A percentile compares a stretch with the other conserved stretches of the same genome.
phyloP scores from a whole-genome alignment of 441 rosid species.

The Populus hybrid region DNA sequence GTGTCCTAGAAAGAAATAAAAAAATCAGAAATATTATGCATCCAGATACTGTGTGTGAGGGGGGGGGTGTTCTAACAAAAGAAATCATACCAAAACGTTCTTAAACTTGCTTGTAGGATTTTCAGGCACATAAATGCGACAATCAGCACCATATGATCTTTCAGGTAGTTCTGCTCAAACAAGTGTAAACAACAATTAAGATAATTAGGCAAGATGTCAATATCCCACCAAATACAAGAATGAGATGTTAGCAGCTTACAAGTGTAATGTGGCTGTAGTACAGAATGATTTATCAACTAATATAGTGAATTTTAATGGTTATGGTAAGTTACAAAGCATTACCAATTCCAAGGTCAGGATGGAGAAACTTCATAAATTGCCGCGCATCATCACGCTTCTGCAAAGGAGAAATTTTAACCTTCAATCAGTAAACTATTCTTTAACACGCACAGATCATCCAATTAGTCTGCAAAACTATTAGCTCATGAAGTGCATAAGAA shows the following conservation, averaged over 20 bases:
- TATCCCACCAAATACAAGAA: background rate
- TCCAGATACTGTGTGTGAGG: background rate
- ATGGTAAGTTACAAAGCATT: slow-evolving; percentile 26
- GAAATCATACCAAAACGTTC: slow-evolving; percentile 98
- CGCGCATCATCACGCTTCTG: slow-evolving; percentile 98
- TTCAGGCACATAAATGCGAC: slow-evolving; percentile 83
- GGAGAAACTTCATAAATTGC: slow-evolving; percentile 98
- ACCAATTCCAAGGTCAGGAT: slow-evolving; percentile 98
- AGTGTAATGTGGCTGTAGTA: background rate
- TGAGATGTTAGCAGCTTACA: background rate
- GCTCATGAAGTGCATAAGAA: background rate
- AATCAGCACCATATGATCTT: slow-evolving; percentile 96
- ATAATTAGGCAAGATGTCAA: slow-evolving; percentile 3
- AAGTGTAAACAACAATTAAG: slow-evolving; percentile 1
- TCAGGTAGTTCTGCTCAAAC: slow-evolving; percentile 90
- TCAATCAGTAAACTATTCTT: slow-evolving; percentile 22
- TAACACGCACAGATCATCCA: background rate
- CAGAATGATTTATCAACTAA: background rate
- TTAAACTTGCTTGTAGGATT: slow-evolving; percentile 97
- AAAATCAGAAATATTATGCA: slow-evolving; percentile 25
- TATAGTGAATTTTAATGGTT: background rate
- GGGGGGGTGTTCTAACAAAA: slow-evolving; percentile 37
- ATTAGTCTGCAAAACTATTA: background rate
- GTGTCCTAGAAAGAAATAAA: slow-evolving; percentile 52
- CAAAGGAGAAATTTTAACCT: slow-evolving; percentile 10